Evolutionary conservation across 2,329 filamentous ascomycete species (phyloP).

Genomic region (Tolypocladium inflatum): DNA sequence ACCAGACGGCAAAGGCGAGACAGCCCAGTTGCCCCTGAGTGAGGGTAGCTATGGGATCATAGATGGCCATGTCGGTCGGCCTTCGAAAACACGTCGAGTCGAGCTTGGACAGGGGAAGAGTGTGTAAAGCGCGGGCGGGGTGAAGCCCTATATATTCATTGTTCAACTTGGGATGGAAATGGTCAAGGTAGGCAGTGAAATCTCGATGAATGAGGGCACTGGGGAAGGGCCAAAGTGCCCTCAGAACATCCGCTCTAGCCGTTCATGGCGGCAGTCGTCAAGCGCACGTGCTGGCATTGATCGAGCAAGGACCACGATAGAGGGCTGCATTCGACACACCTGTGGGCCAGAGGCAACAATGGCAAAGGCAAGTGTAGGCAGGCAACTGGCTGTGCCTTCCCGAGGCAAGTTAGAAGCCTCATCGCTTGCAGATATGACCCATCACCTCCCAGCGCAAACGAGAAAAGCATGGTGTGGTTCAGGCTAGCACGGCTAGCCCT

Average conservation of each 20-base stretch:
- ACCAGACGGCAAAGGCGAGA: slow-evolving; percentile 14
- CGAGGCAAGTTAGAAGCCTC: not conserved
- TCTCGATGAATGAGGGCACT: not conserved
- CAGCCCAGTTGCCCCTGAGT: slow-evolving; percentile 15
- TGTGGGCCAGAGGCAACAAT: not conserved
- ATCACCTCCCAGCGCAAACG: not conserved
- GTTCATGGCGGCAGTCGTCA: not conserved
- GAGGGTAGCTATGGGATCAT: slow-evolving; percentile 11
- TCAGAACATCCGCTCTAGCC: not conserved
- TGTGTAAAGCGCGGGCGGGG: not conserved
- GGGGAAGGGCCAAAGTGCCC: not conserved
- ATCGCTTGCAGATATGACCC: not conserved
- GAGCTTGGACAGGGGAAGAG: not conserved
- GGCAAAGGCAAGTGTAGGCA: not conserved
- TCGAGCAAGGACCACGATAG: no score
- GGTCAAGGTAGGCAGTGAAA: not conserved
- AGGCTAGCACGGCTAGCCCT: not conserved
- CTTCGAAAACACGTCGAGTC: no score
- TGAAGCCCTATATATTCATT: not conserved
- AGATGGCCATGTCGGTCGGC: slow-evolving; percentile 5
- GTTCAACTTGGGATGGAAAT: not conserved
- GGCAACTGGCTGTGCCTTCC: not conserved
- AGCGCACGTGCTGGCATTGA: not conserved
- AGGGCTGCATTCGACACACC: not conserved
- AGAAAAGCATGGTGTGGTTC: not conserved